A percentile compares a stretch with the other conserved stretches of the same genome.
phyloP scores from a whole-genome alignment of 805 yeast species.

The Candida berthetii region DNA sequence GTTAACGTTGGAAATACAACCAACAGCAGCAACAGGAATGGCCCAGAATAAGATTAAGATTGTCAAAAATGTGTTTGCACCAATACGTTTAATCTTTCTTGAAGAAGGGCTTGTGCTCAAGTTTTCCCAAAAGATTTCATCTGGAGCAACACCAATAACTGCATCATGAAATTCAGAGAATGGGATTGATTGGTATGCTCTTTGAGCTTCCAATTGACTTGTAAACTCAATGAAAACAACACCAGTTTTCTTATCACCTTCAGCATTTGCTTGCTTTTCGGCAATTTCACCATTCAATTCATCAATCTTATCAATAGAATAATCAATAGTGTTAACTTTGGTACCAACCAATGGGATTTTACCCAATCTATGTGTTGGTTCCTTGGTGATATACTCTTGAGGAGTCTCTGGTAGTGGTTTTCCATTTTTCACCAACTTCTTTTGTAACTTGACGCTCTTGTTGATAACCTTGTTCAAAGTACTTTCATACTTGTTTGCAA shows the following conservation, averaged over 20 bases:
- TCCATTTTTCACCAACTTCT: conserved; percentile 52
- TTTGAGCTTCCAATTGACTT: conserved; percentile 81
- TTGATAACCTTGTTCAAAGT: conserved; percentile 53
- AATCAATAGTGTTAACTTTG: conserved; percentile 80
- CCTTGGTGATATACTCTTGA: conserved; percentile 68
- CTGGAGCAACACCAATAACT: conserved; percentile 65
- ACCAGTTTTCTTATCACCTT: conserved; percentile 44
- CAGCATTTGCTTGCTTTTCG: conserved; percentile 47
- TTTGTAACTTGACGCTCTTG: conserved; percentile 52
- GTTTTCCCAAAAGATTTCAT: conserved; percentile 82
- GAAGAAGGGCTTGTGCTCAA: conserved; percentile 49
- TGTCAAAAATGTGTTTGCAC: conserved; percentile 61
- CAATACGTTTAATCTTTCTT: conserved; percentile 49
- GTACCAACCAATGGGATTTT: conserved; percentile 61
- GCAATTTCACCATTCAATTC: conserved; percentile 64
- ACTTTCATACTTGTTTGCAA: conserved; percentile 56
- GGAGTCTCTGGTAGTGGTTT: conserved; percentile 46
- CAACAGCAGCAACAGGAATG: conserved; percentile 96
- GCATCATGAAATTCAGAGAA: conserved; percentile 38
- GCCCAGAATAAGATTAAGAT: conserved; percentile 85
- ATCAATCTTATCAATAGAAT: conserved; percentile 60
- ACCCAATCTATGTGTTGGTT: conserved; percentile 76
- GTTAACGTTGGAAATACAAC: conserved; percentile 83
- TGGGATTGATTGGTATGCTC: conserved; percentile 80
- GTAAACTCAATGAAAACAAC: conserved; percentile 80